Evolutionary conservation across 768 basidiomycete genomes (phyloP).

Genomic region (Neoboletus subvelutipes): DNA sequence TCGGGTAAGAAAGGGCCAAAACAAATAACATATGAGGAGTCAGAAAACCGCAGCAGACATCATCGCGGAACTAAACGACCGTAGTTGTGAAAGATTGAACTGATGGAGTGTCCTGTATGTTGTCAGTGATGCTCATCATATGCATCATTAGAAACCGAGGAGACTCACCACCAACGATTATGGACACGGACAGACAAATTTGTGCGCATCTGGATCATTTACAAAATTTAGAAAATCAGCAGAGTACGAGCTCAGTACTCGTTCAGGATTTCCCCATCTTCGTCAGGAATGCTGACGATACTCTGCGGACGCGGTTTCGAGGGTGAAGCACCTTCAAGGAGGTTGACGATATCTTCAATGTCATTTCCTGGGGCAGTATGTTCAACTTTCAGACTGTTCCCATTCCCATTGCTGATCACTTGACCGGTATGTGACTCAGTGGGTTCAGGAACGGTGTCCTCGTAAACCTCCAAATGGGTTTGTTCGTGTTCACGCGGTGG

Average conservation of each 20-base stretch:
- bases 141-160: background rate
- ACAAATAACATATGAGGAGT: conserved; percentile 17
- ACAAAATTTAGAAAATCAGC: conserved; percentile 15
- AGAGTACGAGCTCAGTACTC: conserved; percentile 41
- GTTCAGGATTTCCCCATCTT: conserved; percentile 54
- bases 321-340: conserved; percentile 48
- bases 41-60: conserved; percentile 23
- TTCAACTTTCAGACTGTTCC: conserved; percentile 7
- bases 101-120: conserved; percentile 10
- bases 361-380: conserved; percentile 35
- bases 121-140: background rate
- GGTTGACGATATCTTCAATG: conserved; percentile 63
- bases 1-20: conserved; percentile 18
- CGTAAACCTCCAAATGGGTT: conserved; percentile 8
- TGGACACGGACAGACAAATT: conserved; percentile 26
- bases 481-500: conserved; percentile 6
- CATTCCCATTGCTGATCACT: conserved; percentile 14
- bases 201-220: conserved; percentile 22
- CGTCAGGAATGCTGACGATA: conserved; percentile 52
- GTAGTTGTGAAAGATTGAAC: conserved; percentile 29
- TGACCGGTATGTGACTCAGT: conserved; percentile 11
- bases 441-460: conserved; percentile 6
- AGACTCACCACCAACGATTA: conserved; percentile 19
- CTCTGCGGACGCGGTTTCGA: conserved; percentile 43
- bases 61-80: conserved; percentile 33